A percentile compares a stretch with the other conserved stretches of the same genome.
Conservation (phyloP, 164 flowering plant genomes). For the Santalum album region DNA sequence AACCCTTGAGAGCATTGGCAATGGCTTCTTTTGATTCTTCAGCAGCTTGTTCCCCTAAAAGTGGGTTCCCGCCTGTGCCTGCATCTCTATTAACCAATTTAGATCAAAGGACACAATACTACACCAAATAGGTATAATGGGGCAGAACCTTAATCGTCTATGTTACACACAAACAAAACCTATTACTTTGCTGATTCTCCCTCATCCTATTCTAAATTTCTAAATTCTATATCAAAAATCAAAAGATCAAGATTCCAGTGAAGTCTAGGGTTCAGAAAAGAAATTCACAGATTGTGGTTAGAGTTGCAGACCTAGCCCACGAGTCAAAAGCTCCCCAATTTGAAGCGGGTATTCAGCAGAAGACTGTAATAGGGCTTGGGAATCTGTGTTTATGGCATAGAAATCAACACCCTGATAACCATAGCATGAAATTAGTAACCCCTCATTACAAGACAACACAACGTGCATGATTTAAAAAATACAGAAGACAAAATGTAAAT, state of each 20-base stretch:
- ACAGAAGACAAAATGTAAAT: not conserved
- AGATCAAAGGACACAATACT: constrained; percentile 4
- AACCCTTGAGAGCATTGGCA: constrained; percentile 74
- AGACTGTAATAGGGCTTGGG: constrained; percentile 81
- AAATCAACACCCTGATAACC: constrained; percentile 76
- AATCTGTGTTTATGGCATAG: constrained; percentile 92
- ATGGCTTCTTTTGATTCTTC: constrained; percentile 91
- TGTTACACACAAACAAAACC: not conserved
- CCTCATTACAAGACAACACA: too few species aligned
- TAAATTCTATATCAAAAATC: too few species aligned
- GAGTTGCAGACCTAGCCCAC: constrained; percentile 78
- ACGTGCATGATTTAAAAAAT: not conserved
- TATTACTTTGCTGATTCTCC: too few species aligned
- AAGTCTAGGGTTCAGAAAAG: not conserved
- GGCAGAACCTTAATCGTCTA: not conserved
- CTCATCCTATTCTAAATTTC: too few species aligned
- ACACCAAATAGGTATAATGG: not conserved
- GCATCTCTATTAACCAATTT: constrained; percentile 24
- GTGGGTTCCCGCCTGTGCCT: constrained; percentile 99
- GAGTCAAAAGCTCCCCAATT: constrained; percentile 97
- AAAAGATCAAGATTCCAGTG: not conserved
- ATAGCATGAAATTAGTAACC: constrained; percentile 7
- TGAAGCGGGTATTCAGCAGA: constrained; percentile 81
- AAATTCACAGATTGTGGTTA: constrained; percentile 1
- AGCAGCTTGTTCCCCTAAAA: constrained; percentile 94